Base-by-base conservation (phyloP, 352 stramenopile genomes). In the Globisporangium middletonii region DNA sequence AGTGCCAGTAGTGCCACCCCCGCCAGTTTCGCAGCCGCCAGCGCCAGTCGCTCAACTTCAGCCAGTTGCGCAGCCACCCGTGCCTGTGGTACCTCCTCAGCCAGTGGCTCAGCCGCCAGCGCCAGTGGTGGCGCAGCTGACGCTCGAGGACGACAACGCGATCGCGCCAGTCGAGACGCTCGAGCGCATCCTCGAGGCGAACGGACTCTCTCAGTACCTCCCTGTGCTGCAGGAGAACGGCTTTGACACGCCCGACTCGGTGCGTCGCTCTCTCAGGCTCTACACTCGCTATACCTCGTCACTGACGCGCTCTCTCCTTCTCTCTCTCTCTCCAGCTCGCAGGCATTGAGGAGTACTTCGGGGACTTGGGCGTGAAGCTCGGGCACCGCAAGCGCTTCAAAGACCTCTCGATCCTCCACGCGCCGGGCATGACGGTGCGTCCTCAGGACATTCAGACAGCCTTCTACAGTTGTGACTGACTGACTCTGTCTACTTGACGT, bases 381-480 rank as follows among this genome's bases (percentile, higher is more conserved):
- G 56, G 56, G 0, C 56, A 62, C 38, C 56, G 56, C 38, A 62
- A 62, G 56, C 56, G 38, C 42, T 62, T 62, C 48, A 55, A 62
- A 49, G 47, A 62, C 37, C 27, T 62, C 28, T 55, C 56, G 7
- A 50, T 47, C 26, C 49, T 50, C n/a, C 41, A 62, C 27, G 27
- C 49, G 3, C 49, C 57, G 4, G 57, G 57, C 48, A 62, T 62
- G 57, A 43, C 50, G 12, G 57, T 62, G 52, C 41, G 48, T 46
- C 12, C 42, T 23, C 23, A 23, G 23, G 23, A 23, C 23, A 23
- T 23, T 23, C 23, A 23, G 23, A 23, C 23, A 23, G 23, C 23
- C 23, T 23, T 23, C 23, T 23, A 23, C 23, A 23, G 23, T 23
- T 23, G 44, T 11, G 19, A 26, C 44, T 45, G 19, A 42, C n/a